These are phyloP conservation scores for Fusarium sp. DNA, from an alignment of 2,329 filamentous ascomycete species.

Conservation along the genomic window DNA sequence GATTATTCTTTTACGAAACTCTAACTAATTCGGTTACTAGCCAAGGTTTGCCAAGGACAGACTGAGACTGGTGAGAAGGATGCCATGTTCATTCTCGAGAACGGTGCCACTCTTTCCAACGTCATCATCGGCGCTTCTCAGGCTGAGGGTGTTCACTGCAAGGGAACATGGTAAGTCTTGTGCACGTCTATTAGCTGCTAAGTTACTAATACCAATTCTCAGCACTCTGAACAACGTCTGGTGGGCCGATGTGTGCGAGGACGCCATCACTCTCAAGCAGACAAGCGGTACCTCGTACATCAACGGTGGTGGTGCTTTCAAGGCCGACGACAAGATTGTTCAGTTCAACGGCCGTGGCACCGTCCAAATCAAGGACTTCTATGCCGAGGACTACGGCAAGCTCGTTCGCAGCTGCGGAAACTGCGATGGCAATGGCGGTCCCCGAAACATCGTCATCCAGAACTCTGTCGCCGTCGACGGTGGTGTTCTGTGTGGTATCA, in stretches of 20 bases:
- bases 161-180: slow-evolving; percentile 57
- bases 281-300: slow-evolving; percentile 59
- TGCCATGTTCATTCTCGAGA: slow-evolving; percentile 67
- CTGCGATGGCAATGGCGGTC: slow-evolving; percentile 40
- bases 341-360: slow-evolving; percentile 62
- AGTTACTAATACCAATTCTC: not conserved
- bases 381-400: slow-evolving; percentile 58
- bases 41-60: slow-evolving; percentile 48
- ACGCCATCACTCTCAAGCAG: slow-evolving; percentile 56
- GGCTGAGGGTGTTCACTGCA: slow-evolving; percentile 67
- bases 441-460: slow-evolving; percentile 43
- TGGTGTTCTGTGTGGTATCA: slow-evolving; percentile 47
- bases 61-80: slow-evolving; percentile 46
- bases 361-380: slow-evolving; percentile 56
- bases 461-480: slow-evolving; percentile 42
- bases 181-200: too few species aligned
- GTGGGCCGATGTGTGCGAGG: slow-evolving; percentile 60
- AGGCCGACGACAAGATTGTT: slow-evolving; percentile 50
- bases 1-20: fast-evolving
- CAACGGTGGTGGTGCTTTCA: slow-evolving; percentile 50
- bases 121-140: slow-evolving; percentile 68
- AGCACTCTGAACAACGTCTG: slow-evolving; percentile 57
- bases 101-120: slow-evolving; percentile 66
- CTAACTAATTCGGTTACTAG: slow-evolving; percentile 9
- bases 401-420: slow-evolving; percentile 66